Percentiles rank a stretch among this genome's conserved stretches.
Conservation (phyloP, 2,329 filamentous ascomycete genomes). For the Trichoderma sp. region DNA sequence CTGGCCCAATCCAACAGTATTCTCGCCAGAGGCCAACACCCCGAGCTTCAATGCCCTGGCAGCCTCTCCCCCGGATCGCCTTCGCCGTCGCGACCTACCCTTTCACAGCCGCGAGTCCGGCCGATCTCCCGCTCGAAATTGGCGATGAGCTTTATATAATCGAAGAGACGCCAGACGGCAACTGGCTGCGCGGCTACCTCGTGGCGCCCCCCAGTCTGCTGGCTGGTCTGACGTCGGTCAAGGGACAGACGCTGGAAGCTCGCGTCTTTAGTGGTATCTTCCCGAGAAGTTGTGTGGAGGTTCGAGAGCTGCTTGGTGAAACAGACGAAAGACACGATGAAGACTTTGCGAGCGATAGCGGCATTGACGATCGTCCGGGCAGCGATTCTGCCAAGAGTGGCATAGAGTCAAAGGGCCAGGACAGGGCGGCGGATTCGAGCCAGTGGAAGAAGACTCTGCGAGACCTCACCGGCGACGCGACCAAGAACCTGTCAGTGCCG, state of each 20-base stretch:
- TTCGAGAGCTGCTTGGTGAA: slow-evolving; percentile 86
- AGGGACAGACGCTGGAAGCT: slow-evolving; percentile 90
- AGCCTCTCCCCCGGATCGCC: slow-evolving; percentile 91
- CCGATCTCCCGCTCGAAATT: slow-evolving; percentile 93
- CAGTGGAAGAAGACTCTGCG: slow-evolving; percentile 32
- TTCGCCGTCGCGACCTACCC: slow-evolving; percentile 97
- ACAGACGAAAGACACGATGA: slow-evolving; percentile 52
- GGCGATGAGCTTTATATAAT: slow-evolving; percentile 99
- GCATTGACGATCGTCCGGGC: slow-evolving; percentile 31
- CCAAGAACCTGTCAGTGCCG: slow-evolving; percentile 45
- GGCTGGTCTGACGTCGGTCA: slow-evolving; percentile 83
- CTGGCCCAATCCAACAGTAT: slow-evolving; percentile 18
- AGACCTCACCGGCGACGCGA: slow-evolving; percentile 40
- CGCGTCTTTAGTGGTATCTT: slow-evolving; percentile 99
- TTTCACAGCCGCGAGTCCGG: slow-evolving; percentile 79
- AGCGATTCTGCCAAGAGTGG: slow-evolving; percentile 54
- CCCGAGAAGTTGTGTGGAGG: slow-evolving; percentile 88
- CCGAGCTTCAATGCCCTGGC: slow-evolving; percentile 76
- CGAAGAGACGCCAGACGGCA: slow-evolving; percentile 85
- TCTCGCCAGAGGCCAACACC: slow-evolving; percentile 12
- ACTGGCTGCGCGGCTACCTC: slow-evolving; percentile 94
- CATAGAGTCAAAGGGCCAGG: slow-evolving; percentile 34
- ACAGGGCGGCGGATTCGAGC: slow-evolving; percentile 27
- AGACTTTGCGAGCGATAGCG: slow-evolving; percentile 34
- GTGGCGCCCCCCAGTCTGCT: slow-evolving; percentile 91